These are phyloP conservation scores for Sutorius australiensis DNA, from an alignment of 768 basidiomycete genomes.

Conservation along the genomic window DNA sequence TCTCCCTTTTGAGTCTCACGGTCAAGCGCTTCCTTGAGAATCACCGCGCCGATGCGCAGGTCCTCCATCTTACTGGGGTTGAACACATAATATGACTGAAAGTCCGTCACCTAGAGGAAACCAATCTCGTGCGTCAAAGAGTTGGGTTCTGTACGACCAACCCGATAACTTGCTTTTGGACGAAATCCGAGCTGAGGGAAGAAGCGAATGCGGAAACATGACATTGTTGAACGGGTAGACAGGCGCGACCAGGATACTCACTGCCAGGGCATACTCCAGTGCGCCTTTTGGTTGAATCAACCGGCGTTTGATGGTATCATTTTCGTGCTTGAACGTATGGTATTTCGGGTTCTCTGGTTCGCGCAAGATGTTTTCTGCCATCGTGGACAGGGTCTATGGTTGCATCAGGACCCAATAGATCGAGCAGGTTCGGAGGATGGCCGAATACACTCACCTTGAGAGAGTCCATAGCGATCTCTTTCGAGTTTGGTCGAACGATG, in stretches of 20 bases:
- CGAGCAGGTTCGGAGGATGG: neutral
- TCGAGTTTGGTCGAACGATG: constrained; percentile 67
- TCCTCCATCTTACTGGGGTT: constrained; percentile 49
- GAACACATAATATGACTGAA: constrained; percentile 73
- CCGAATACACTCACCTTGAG: constrained; percentile 48
- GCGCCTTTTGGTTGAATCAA: constrained; percentile 68
- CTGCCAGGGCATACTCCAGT: constrained; percentile 77
- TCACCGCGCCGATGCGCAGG: constrained; percentile 58
- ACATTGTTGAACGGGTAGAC: neutral
- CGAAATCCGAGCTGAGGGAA: constrained; percentile 62
- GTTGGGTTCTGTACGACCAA: neutral
- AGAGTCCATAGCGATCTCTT: constrained; percentile 54
- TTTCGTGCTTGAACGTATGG: constrained; percentile 73
- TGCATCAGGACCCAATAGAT: too few species aligned
- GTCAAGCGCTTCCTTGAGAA: constrained; percentile 60
- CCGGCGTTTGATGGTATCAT: constrained; percentile 58
- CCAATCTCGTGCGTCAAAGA: neutral
- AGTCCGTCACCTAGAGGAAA: constrained; percentile 51
- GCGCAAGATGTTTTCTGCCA: constrained; percentile 69
- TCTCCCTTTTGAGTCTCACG: constrained; percentile 48
- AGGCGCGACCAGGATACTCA: neutral
- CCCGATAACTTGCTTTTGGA: constrained; percentile 48
- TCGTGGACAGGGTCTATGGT: constrained; percentile 51
- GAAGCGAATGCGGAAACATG: neutral
- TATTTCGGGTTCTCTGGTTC: constrained; percentile 74